Evolutionary conservation across 768 basidiomycete genomes (phyloP), one percentile per base, ranked within the genome.

Genomic region (Antrodiella citrinella): DNA sequence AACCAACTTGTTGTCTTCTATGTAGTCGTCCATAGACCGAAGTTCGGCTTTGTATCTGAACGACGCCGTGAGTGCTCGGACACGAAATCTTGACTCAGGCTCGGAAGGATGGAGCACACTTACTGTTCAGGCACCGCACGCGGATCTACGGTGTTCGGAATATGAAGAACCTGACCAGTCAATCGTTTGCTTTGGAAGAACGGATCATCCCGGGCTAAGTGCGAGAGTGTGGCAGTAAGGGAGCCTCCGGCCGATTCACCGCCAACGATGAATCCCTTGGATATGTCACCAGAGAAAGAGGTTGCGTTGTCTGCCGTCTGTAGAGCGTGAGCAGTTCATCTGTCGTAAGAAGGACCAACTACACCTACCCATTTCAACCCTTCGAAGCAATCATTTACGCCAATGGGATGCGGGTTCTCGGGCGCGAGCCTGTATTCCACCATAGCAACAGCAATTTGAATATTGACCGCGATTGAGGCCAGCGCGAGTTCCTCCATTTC

Each of bases 331-430:
- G 19, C 45, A 1, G 10, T 1, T 15, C 22, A 4, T 43, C 22
- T 2, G 35, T 42, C 38, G 12, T 13, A 23, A 10, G 25, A 25
- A 40, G 44, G 9, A 44, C 38, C 40, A 26, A 15, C 2, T 20
- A 19, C 21, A 44, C 57, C 12, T 22, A 62, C 62, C 61, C 61
- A 62, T 58, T 62, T 59, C 21, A 64, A n/a, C 0, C 53, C 55
- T 13, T 56, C 56, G 44, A 54, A 61, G 38, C 50, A 48, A 45
- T 64, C 60, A 38, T 64, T 48, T 21, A 55, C 13, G 4, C 48
- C 46, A 3, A 48, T 56, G 3, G 63, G 63, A 49, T 59, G 63
- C 10, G 51, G 55, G 47, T 59, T 48, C 45, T 63, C 64, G 2
- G 64, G 64, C 2, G 59, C 59, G 4, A 60, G 55, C 39, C 64